phyloP scores from a whole-genome alignment of 2,329 filamentous ascomycete species.

The Cladobotryum mycophilum region DNA sequence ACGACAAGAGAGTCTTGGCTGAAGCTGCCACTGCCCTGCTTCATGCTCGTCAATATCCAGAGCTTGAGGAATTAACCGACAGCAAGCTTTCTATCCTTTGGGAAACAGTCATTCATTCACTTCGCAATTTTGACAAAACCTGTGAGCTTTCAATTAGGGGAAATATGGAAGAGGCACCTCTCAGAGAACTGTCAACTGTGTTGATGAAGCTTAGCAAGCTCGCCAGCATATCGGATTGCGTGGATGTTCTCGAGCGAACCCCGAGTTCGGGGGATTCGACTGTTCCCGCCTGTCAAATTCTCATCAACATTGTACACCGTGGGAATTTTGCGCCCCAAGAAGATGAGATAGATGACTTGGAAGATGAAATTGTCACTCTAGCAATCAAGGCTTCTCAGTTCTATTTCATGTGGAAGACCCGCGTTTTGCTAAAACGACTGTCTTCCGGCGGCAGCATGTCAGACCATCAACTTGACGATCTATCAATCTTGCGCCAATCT shows the following conservation, averaged over 20 bases:
- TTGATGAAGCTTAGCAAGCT: conserved; percentile 77
- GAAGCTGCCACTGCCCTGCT: conserved; percentile 79
- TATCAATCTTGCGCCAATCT: conserved; percentile 48
- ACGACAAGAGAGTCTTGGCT: conserved; percentile 74
- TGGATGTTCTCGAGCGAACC: conserved; percentile 64
- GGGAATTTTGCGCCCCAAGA: conserved; percentile 64
- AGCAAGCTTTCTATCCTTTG: conserved; percentile 75
- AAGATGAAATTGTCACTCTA: conserved; percentile 71
- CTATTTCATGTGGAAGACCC: conserved; percentile 94
- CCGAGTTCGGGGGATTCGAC: conserved; percentile 42
- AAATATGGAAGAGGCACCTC: conserved; percentile 56
- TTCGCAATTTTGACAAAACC: conserved; percentile 64
- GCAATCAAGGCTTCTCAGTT: conserved; percentile 73
- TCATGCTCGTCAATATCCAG: conserved; percentile 79
- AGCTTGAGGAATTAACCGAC: conserved; percentile 79
- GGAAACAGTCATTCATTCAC: conserved; percentile 72
- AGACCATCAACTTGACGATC: conserved; percentile 52
- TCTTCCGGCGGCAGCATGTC: conserved; percentile 49
- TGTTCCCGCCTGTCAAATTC: conserved; percentile 56
- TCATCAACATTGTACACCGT: conserved; percentile 67
- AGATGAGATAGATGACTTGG: conserved; percentile 65
- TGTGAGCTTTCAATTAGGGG: conserved; percentile 67
- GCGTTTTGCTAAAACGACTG: conserved; percentile 50
- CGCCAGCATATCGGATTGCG: conserved; percentile 70
- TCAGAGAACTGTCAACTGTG: conserved; percentile 66